Evolutionary conservation across 2,329 filamentous ascomycete genomes (phyloP).

Genomic region (Alternaria triticina): DNA sequence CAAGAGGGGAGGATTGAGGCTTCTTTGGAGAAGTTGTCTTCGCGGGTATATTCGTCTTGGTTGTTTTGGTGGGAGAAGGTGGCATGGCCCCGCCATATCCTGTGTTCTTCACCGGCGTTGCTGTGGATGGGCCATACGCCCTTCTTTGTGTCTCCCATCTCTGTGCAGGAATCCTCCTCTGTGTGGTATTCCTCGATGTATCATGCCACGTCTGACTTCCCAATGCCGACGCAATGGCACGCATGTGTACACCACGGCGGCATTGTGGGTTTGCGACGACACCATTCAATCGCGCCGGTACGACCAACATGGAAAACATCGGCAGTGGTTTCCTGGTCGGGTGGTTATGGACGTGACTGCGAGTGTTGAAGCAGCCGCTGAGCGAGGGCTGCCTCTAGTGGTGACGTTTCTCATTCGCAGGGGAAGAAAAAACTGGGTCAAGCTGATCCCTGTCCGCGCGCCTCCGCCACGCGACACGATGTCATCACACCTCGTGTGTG

Average conservation of each 20-base stretch:
- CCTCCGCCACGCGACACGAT: slow-evolving; percentile 23
- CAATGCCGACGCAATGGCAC: slow-evolving; percentile 10
- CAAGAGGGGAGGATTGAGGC: background rate
- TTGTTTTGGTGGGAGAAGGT: slow-evolving; percentile 12
- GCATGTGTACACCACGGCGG: slow-evolving; percentile 10
- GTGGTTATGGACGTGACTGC: background rate
- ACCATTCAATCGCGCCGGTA: background rate
- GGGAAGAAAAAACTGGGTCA: slow-evolving; percentile 8
- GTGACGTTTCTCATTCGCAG: slow-evolving; percentile 26
- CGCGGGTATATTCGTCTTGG: slow-evolving; percentile 4
- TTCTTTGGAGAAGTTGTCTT: background rate
- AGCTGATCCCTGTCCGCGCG: slow-evolving; percentile 17
- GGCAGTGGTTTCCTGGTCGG: slow-evolving; percentile 33
- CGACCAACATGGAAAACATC: slow-evolving; percentile 9
- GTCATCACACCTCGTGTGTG: slow-evolving; percentile 35
- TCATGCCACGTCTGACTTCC: slow-evolving; percentile 13
- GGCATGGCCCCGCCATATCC: slow-evolving; percentile 5
- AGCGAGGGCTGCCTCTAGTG: background rate
- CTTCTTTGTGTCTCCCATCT: background rate
- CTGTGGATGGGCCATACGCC: slow-evolving; percentile 11
- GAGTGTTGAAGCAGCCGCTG: background rate
- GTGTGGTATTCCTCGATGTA: background rate
- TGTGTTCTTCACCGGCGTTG: slow-evolving; percentile 9
- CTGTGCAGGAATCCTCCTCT: background rate
- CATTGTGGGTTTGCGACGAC: slow-evolving; percentile 10